These are phyloP conservation scores for Claviceps pazoutovae DNA, from an alignment of 2,329 filamentous ascomycete genomes.

Conservation along the genomic window DNA sequence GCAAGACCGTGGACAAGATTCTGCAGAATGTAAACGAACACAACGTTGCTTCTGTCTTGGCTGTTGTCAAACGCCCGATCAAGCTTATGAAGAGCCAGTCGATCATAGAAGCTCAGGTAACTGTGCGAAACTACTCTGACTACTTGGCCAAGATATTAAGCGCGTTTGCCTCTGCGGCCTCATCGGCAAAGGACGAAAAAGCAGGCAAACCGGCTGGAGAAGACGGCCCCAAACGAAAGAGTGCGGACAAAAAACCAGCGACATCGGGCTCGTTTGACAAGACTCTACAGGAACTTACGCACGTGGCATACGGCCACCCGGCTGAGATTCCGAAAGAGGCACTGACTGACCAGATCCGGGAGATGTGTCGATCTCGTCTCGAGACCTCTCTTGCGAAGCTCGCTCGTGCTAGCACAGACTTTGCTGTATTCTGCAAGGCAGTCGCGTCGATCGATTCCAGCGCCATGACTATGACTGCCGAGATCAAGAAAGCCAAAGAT, in stretches of 20 bases:
- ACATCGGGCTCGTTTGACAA: constrained; percentile 15
- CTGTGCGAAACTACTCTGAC: constrained; percentile 35
- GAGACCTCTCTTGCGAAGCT: constrained; percentile 45
- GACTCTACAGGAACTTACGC: constrained; percentile 38
- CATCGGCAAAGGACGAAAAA: constrained; percentile 2
- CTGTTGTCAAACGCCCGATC: constrained; percentile 32
- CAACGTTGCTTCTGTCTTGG: constrained; percentile 40
- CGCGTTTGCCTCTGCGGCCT: constrained; percentile 14
- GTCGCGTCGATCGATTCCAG: constrained; percentile 39
- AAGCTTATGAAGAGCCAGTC: constrained; percentile 14
- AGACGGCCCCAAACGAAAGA: constrained; percentile 5
- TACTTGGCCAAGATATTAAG: constrained; percentile 40
- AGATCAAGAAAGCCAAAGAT: constrained; percentile 36
- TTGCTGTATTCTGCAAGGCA: constrained; percentile 37
- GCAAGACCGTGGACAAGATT: constrained; percentile 68
- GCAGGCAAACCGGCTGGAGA: background rate
- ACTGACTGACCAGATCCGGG: constrained; percentile 37
- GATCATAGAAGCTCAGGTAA: constrained; percentile 15
- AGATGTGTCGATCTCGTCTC: constrained; percentile 41
- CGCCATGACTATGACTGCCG: constrained; percentile 40
- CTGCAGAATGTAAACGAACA: constrained; percentile 44
- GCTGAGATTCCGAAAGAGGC: constrained; percentile 26
- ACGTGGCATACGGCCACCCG: constrained; percentile 39
- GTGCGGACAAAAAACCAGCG: constrained; percentile 16
- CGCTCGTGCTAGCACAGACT: constrained; percentile 38